Conservation (phyloP, 345 rosid genomes). For the Isatis tinctoria region DNA sequence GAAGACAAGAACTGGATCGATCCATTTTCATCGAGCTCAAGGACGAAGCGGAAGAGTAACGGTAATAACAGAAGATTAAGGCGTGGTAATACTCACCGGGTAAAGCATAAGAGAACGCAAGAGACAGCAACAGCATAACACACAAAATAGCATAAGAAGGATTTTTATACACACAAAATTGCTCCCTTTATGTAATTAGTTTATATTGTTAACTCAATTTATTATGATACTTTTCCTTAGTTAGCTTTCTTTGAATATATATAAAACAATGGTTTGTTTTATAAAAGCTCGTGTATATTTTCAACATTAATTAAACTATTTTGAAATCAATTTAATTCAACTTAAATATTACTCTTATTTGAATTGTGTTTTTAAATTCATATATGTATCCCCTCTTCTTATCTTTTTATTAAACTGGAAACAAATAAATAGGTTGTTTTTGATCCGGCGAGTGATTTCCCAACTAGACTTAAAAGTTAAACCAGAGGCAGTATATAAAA, state of each 20-base stretch:
- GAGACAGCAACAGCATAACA: slow-evolving; percentile 20
- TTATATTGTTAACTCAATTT: background rate
- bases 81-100: slow-evolving; percentile 17
- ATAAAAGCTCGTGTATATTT: background rate
- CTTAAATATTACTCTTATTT: too few species aligned
- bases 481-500: background rate
- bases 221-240: background rate
- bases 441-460: too few species aligned
- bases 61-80: slow-evolving; percentile 21
- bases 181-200: slow-evolving; percentile 6
- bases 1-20: slow-evolving; percentile 73
- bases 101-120: slow-evolving; percentile 11
- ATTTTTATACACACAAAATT: background rate
- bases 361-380: too few species aligned
- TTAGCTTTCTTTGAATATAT: background rate
- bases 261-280: background rate
- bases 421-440: background rate
- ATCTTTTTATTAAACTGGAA: background rate
- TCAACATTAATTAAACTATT: background rate
- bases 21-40: slow-evolving; percentile 39
- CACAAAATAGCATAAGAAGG: background rate
- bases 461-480: too few species aligned
- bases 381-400: background rate
- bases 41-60: slow-evolving; percentile 22
- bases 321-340: too few species aligned